phyloP scores from a whole-genome alignment of 306 rosid genomes.

The Rubus parviflorus region DNA sequence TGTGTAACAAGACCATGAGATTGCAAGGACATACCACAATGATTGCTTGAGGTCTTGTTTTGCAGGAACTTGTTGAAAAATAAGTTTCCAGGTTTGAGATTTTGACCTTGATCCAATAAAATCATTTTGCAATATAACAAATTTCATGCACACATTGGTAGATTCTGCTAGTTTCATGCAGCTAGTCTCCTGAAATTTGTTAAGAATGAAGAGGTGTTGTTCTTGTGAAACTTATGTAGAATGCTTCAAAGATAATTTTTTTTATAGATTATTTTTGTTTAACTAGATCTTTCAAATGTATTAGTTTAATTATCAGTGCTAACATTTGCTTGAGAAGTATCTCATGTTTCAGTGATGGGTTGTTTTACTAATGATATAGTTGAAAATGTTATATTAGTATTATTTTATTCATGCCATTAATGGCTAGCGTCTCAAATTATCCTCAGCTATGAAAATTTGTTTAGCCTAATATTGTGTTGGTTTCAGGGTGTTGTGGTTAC shows the following conservation, averaged over 20 bases:
- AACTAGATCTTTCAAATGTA: neutral
- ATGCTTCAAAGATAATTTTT: neutral
- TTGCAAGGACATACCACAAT: slow-evolving; percentile 41
- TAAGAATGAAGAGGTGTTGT: neutral
- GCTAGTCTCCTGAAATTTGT: neutral
- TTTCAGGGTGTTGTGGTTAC: neutral
- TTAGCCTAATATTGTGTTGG: neutral
- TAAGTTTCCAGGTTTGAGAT: slow-evolving; percentile 1
- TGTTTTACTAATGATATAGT: neutral
- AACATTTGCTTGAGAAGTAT: neutral
- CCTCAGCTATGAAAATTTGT: slow-evolving; percentile 28
- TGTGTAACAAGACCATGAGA: slow-evolving; percentile 56
- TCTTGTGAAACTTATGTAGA: neutral
- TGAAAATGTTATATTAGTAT: neutral
- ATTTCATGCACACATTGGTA: neutral
- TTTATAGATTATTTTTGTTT: neutral
- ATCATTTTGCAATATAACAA: neutral
- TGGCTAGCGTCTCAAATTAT: neutral
- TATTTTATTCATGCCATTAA: neutral
- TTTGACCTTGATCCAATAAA: neutral
- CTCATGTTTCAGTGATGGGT: neutral
- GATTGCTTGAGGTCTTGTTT: slow-evolving; percentile 42
- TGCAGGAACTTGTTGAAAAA: neutral
- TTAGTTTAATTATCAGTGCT: neutral
- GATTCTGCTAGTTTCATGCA: neutral